These are phyloP conservation scores for Sapria himalayana DNA, from an alignment of 345 rosid genomes.

Conservation along the genomic window DNA sequence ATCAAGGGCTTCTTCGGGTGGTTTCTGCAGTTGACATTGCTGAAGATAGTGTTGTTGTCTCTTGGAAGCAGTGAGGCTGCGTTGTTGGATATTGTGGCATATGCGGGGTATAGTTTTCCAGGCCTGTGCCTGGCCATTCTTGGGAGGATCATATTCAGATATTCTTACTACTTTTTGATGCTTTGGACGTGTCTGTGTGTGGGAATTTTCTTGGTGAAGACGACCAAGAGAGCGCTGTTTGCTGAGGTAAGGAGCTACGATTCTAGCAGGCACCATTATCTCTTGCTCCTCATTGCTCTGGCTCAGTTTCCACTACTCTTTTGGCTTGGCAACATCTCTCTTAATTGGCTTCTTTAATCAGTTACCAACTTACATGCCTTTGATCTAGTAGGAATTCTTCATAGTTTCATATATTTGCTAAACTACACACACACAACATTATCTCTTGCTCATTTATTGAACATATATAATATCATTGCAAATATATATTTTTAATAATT, in stretches of 20 bases:
- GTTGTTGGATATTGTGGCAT: conserved; percentile 66
- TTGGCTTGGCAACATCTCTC: conserved; percentile 87
- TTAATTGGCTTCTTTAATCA: conserved; percentile 73
- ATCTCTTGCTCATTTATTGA: too few relatives aligned
- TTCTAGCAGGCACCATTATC: conserved; percentile 78
- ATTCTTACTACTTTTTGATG: conserved; percentile 58
- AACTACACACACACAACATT: too few relatives aligned
- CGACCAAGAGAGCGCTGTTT: conserved; percentile 86
- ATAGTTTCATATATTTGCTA: too few relatives aligned
- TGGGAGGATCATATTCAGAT: conserved; percentile 50
- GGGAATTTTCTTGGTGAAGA: conserved; percentile 83
- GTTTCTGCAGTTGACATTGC: conserved; percentile 62
- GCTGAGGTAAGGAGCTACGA: conserved; percentile 75
- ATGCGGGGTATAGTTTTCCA: conserved; percentile 65
- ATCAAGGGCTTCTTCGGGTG: conserved; percentile 82
- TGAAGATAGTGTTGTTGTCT: conserved; percentile 60
- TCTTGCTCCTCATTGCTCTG: conserved; percentile 65
- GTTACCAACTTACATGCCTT: too few relatives aligned
- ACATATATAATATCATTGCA: too few relatives aligned
- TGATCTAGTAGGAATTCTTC: too few relatives aligned
- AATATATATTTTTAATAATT: too few relatives aligned
- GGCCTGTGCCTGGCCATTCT: conserved; percentile 60
- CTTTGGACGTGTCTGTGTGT: conserved; percentile 70
- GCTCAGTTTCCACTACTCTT: conserved; percentile 71
- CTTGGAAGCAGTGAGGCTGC: conserved; percentile 89